Conservation (phyloP, 768 basidiomycete genomes). For the Phanerochaete sordida region DNA sequence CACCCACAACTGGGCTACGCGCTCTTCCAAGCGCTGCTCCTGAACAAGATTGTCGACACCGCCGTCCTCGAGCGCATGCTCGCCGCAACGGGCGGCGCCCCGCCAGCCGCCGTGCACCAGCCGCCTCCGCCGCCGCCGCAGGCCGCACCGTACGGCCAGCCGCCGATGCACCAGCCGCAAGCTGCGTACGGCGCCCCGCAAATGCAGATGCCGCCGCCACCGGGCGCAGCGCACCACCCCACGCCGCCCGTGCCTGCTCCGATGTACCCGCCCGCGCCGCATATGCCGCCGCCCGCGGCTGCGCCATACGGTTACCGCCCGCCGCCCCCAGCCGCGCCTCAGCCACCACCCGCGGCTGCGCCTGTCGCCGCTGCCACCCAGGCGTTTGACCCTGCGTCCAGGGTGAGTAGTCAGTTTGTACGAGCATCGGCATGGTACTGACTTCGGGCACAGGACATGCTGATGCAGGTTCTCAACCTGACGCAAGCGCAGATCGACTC, state of each 20-base stretch:
- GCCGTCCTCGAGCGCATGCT: constrained; percentile 74
- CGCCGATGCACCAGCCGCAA: constrained; percentile 16
- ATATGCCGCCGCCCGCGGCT: constrained; percentile 15
- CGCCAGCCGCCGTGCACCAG: constrained; percentile 6
- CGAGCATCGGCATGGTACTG: neutral
- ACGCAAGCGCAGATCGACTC: constrained; percentile 81
- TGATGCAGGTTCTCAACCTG: constrained; percentile 82
- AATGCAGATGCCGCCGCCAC: constrained; percentile 14
- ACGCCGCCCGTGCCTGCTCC: constrained; percentile 18
- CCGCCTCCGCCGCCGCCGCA: constrained; percentile 15
- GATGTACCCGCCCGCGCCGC: constrained; percentile 22
- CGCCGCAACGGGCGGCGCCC: constrained; percentile 31
- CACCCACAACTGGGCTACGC: constrained; percentile 97
- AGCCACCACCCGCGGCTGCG: constrained; percentile 11
- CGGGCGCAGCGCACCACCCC: constrained; percentile 12
- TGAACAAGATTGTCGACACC: constrained; percentile 92
- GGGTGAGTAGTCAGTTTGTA: constrained; percentile 29
- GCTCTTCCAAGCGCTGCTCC: constrained; percentile 87
- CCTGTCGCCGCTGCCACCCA: constrained; percentile 30
- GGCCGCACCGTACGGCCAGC: constrained; percentile 24
- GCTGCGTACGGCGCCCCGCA: constrained; percentile 10
- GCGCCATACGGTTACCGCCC: constrained; percentile 19
- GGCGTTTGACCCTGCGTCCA: constrained; percentile 47
- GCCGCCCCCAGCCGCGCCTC: constrained; percentile 8
- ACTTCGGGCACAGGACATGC: constrained; percentile 53